Evolutionary conservation across 768 basidiomycete species (phyloP).

Genomic region (Lactarius akahatsu): DNA sequence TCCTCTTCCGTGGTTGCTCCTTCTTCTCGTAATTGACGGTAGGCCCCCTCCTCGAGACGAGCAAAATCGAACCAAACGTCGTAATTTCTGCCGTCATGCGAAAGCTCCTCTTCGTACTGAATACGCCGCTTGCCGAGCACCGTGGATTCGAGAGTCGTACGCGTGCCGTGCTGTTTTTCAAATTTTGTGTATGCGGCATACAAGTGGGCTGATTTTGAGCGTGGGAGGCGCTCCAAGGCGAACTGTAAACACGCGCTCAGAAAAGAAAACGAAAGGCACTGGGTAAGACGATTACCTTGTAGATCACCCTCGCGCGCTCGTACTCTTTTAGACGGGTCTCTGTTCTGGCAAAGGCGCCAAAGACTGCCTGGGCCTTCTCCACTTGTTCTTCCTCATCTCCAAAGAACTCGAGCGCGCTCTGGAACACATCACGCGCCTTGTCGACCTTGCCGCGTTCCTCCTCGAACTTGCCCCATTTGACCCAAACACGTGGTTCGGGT

Average conservation of each 20-base stretch:
- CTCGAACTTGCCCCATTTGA: slow-evolving; percentile 65
- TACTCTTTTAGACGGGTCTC: slow-evolving; percentile 95
- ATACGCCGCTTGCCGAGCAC: slow-evolving; percentile 97
- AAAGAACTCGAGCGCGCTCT: slow-evolving; percentile 65
- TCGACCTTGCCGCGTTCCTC: slow-evolving; percentile 60
- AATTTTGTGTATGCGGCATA: slow-evolving; percentile 96
- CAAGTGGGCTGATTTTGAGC: slow-evolving; percentile 83
- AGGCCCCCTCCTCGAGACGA: slow-evolving; percentile 87
- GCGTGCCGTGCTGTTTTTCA: slow-evolving; percentile 95
- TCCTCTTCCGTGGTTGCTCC: slow-evolving; percentile 72
- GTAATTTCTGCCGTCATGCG: slow-evolving; percentile 90
- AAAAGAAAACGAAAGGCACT: slow-evolving; percentile 2
- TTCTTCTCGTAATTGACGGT: slow-evolving; percentile 69
- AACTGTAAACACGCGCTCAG: slow-evolving; percentile 54
- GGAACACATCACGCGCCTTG: slow-evolving; percentile 66
- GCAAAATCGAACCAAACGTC: slow-evolving; percentile 99
- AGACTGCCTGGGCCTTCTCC: slow-evolving; percentile 86
- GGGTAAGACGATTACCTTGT: slow-evolving; percentile 61
- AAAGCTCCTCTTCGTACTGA: slow-evolving; percentile 95
- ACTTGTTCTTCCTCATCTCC: slow-evolving; percentile 62
- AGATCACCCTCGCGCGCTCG: slow-evolving; percentile 94
- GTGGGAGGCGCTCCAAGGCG: slow-evolving; percentile 87
- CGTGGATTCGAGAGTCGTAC: slow-evolving; percentile 84
- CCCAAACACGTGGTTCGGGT: slow-evolving; percentile 63
- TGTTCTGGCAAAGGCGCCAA: slow-evolving; percentile 94